Base-by-base conservation (phyloP, 768 basidiomycete species). In the Leccinum pellstonianum region DNA sequence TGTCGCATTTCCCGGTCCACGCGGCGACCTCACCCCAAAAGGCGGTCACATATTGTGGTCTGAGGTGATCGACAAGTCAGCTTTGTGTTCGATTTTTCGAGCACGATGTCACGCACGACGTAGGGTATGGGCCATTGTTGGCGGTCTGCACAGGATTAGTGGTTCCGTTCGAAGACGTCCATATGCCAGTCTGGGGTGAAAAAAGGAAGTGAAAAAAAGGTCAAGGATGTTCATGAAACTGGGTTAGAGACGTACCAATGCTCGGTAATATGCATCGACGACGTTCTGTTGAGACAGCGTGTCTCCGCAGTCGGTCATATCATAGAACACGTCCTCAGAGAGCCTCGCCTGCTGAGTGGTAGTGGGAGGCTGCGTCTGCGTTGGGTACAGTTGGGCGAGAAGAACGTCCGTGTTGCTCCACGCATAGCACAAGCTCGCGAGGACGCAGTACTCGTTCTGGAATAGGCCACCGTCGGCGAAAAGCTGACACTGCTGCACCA, bases 361-460 rank as follows among this genome's bases (percentile, higher is more conserved):
- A 19, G 47, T 67, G 3, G 62, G 68, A 25, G 15, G 35, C 14
- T 12, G 23, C 14, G 35, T 5, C 31, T 58, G 53, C 0, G 60
- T 37, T 8, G 65, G 67, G 54, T 68, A 68, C 19, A 46, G 43
- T 33, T 57, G 53, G 9, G 64, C 7, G 19, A 47, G n/a, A 43
- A 68, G 58, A 7, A 69, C 65, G 19, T 68, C 58, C 3, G 67
- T 67, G 55, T 56, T 57, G 37, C 60, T 67, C 65, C 63, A 63
- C 2, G 68, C 65, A 15, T 67, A 68, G 37, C 67, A 68, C 51
- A 70, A 62, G 49, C 68, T 68, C 5, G 62, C 68, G 33, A 68
- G 67, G 9, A 68, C 65, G 27, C 67, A 67, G 25, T 27, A 60
- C 23, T 64, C 68, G 57, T 69, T 70, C 50, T 67, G 68, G 65